Conservation (phyloP, 257 asterid species). For the Plantago major region DNA sequence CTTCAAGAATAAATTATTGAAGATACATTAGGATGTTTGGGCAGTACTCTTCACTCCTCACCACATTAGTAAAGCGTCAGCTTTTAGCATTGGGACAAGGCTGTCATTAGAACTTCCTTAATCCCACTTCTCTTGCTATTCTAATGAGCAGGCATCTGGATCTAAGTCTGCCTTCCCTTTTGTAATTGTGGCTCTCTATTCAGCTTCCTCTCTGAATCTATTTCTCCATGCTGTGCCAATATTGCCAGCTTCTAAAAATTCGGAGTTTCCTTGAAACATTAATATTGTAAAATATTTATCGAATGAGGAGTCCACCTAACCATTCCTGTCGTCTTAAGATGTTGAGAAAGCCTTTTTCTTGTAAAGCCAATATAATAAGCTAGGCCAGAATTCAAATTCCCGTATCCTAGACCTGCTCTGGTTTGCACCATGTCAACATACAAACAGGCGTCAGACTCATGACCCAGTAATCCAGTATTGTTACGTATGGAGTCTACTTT, state of each 20-base stretch:
- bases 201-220: conserved; percentile 5
- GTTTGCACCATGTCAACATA: conserved; percentile 13
- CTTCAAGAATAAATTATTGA: too few species aligned
- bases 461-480: not conserved
- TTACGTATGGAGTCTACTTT: conserved; percentile 2
- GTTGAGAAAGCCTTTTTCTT: conserved; percentile 1
- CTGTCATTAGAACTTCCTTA: conserved; percentile 4
- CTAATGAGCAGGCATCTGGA: conserved; percentile 14
- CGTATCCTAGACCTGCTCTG: conserved; percentile 10
- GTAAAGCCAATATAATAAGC: not conserved
- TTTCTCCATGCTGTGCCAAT: too few species aligned
- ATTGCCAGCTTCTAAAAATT: conserved; percentile 2
- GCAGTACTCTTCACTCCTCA: too few species aligned
- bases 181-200: not conserved
- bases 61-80: too few species aligned
- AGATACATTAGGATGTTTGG: too few species aligned
- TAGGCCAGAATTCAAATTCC: conserved; percentile 10
- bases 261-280: conserved; percentile 7
- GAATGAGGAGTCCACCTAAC: conserved; percentile 5
- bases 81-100: conserved; percentile 4
- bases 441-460: conserved; percentile 1
- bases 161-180: conserved; percentile 10
- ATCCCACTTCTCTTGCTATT: not conserved
- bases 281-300: conserved; percentile 18
- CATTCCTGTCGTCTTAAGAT: conserved; percentile 15